Evolutionary conservation across 371 early-diverging fungal genomes (phyloP).

Genomic region (Mucor piriformis): DNA sequence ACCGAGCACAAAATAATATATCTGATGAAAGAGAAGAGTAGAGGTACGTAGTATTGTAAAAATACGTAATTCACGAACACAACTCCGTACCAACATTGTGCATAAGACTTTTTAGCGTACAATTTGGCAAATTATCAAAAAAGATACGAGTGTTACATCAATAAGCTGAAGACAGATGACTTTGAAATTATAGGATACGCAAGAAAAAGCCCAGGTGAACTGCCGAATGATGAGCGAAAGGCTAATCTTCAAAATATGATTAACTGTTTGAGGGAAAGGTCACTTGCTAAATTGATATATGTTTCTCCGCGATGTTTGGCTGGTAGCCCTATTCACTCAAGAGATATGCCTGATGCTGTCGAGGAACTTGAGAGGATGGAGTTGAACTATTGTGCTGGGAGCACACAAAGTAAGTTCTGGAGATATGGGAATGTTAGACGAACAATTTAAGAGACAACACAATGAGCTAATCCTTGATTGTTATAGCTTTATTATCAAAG

Average conservation of each 20-base stretch:
- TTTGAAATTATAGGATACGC: constrained; percentile 22
- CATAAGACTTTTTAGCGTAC: constrained; percentile 10
- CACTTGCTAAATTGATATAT: constrained; percentile 11
- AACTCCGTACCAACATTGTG: constrained; percentile 12
- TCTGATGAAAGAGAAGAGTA: constrained; percentile 4
- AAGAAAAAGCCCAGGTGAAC: constrained; percentile 13
- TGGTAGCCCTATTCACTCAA: constrained; percentile 12
- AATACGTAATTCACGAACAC: constrained; percentile 9
- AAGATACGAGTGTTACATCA: constrained; percentile 12
- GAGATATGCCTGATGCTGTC: constrained; percentile 10
- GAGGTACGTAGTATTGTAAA: constrained; percentile 11
- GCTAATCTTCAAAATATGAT: constrained; percentile 14
- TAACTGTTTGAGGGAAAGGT: constrained; percentile 7
- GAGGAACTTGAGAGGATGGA: constrained; percentile 13
- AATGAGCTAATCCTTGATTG: constrained; percentile 11
- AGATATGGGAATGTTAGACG: constrained; percentile 12
- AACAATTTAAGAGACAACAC: constrained; percentile 11
- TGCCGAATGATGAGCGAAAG: constrained; percentile 8
- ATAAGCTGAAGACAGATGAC: constrained; percentile 13
- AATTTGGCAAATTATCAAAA: constrained; percentile 13
- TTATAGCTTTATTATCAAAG: constrained; percentile 13
- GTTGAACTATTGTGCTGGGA: constrained; percentile 10
- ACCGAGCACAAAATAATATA: constrained; percentile 10
- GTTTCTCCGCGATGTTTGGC: constrained; percentile 12
- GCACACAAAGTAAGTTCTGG: constrained; percentile 17